Base-by-base conservation (phyloP, 371 early-diverging fungal genomes). In the Actinomucor elegans region DNA sequence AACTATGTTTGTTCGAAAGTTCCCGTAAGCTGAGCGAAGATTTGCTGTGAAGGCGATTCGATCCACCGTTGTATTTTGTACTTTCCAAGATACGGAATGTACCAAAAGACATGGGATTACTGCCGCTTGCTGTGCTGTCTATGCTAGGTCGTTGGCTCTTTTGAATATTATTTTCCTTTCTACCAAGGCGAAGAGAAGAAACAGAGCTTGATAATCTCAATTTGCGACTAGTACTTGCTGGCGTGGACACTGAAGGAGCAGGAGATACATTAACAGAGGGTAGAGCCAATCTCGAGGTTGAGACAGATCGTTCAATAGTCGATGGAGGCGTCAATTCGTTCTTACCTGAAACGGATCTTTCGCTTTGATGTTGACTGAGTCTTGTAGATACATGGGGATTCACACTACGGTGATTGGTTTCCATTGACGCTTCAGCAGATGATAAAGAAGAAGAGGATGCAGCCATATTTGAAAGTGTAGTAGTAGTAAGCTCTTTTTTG, bases 161-260 rank as follows among this genome's bases (percentile, higher is more conserved):
- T 28, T 38, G 55, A 21, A 38, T 38, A 10, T 34, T 44, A 15
- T 38, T 48, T 20, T 56, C 57, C 26, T 55, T 56, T 12, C 48
- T 45, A 15, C 29, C 31, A 3, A 53, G 45, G 11, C 70, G 42
- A 5, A 69, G 27, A 11, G 70, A 69, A 18, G 56, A 52, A n/a
- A 62, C 59, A 5, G 66, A 66, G 14, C 55, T 51, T 2, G 60
- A 49, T 4, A 61, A 36, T 17, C 59, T 31, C 3, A 69, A 17
- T 43, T 42, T 47, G n/a, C 34, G 51, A 18, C 45, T 43, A 6
- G 55, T 23, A 7, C 37, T 45, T 31, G 70, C 45, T 8, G 70
- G 70, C 27, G 66, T 66, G 15, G 70, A 69, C 0, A 53, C 36
- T 17, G 62, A 61, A 9, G 70, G 70, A 10, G 57, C 43, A 23